Base-by-base conservation (phyloP, 148 eudicot species). In the Chenopodium suecicum region DNA sequence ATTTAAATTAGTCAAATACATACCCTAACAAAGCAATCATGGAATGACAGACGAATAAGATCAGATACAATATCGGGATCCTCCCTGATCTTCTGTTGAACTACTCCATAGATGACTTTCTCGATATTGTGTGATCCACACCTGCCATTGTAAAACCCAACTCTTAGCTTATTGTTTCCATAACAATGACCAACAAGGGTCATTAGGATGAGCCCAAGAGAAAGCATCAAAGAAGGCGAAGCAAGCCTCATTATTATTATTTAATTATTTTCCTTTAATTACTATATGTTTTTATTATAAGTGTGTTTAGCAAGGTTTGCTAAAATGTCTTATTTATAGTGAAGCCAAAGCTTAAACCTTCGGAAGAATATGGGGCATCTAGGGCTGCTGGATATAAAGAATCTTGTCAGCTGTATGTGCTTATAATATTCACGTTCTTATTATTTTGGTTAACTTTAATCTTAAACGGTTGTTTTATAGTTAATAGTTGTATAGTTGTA, bases 351-450 rank as follows among this genome's bases (percentile, higher is more conserved):
- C 72, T 69, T 16, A 1, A 69, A 62, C 17, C n/a, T 69, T 32
- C 4, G 44, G 16, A 31, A 8, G 17, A 31, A 4, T 32, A 69
- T 32, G 2, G 7, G 72, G 46, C 46, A 32, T 14, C 4, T 68
- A 68, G 71, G 71, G 71, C 71, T 68, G 71, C 22, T 68, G 71
- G 20, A 69, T n/a, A 23, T 69, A 32, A 69, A 32, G 72, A 69
- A 31, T 69, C 46, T 69, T 31, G 46, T 69, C 46, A 13, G 37
- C 22, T 29, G 7, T 20, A 32, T 5, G 7, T 37, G 44, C n/a
- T 69, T 29, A 32, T 32, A 31, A 69, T 69, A 1, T 69, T 20
- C 72, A 32, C 17, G n/a, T 9, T 68, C 19, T 31, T 67, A 68
- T 68, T 66, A 37, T 37, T 37, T 66, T 25, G 11, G 4, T 66